phyloP scores from a whole-genome alignment of 1,284 basidiomycete species.

The Vanrija sp. region DNA sequence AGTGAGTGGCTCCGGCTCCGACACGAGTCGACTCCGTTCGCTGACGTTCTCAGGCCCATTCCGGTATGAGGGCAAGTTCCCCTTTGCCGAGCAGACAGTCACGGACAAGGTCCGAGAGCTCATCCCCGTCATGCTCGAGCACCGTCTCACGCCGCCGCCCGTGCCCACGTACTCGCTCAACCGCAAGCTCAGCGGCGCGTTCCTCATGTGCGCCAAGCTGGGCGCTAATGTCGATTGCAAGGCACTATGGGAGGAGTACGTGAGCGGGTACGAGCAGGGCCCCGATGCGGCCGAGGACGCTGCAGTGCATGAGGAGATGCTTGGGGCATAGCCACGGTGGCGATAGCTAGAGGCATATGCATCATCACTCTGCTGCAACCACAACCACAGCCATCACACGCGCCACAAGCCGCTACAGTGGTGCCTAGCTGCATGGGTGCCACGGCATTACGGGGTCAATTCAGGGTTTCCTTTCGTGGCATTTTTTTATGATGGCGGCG shows the following conservation, averaged over 20 bases:
- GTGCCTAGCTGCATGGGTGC: neutral
- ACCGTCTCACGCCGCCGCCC: slow-evolving; percentile 88
- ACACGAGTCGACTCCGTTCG: too few species aligned
- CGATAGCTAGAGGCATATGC: neutral
- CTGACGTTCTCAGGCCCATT: slow-evolving; percentile 28
- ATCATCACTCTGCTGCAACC: neutral
- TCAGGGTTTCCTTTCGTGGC: neutral
- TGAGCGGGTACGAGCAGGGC: slow-evolving; percentile 3
- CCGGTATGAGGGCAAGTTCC: slow-evolving; percentile 33
- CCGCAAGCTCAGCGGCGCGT: slow-evolving; percentile 88
- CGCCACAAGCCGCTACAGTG: neutral
- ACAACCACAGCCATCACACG: neutral
- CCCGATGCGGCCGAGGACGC: neutral
- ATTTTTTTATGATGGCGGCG: neutral
- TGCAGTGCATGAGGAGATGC: neutral
- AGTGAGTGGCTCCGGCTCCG: slow-evolving; percentile 12
- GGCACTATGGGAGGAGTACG: slow-evolving; percentile 63
- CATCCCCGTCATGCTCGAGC: slow-evolving; percentile 87
- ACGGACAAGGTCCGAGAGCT: slow-evolving; percentile 53
- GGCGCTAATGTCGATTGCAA: slow-evolving; percentile 71
- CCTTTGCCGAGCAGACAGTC: slow-evolving; percentile 47
- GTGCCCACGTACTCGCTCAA: slow-evolving; percentile 93
- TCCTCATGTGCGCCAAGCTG: slow-evolving; percentile 81
- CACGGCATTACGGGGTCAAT: neutral
- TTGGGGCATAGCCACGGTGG: neutral